phyloP scores from a whole-genome alignment of 2,329 filamentous ascomycete genomes.

The Aspergillus quadricinctus region DNA sequence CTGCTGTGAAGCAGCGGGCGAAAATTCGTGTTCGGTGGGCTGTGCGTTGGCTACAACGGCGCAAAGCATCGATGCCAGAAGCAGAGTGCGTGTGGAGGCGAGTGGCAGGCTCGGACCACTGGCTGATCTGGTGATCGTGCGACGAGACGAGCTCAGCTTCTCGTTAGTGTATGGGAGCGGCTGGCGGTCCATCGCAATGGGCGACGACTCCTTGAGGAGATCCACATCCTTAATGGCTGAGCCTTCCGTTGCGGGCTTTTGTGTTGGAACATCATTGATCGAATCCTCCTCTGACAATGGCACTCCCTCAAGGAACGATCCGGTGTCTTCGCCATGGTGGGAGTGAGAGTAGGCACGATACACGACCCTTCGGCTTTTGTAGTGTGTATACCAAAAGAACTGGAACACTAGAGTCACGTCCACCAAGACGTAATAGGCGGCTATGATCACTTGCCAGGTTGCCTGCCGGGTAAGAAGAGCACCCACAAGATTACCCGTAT shows the following conservation, averaged over 20 bases:
- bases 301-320: conserved; percentile 34
- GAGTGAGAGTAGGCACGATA: conserved; percentile 25
- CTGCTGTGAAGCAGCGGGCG: conserved; percentile 16
- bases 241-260: conserved; percentile 10
- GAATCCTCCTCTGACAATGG: conserved; percentile 32
- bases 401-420: conserved; percentile 60
- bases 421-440: conserved; percentile 62
- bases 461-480: conserved; percentile 62
- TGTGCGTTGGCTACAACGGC: conserved; percentile 41
- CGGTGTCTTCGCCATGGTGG: conserved; percentile 23
- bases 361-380: conserved; percentile 46
- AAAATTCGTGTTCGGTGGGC: conserved; percentile 24
- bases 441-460: conserved; percentile 62
- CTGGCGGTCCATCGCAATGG: conserved; percentile 17
- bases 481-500: conserved; percentile 59
- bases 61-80: conserved; percentile 43
- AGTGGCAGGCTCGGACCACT: conserved; percentile 25
- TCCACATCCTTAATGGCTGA: conserved; percentile 27
- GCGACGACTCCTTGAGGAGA: conserved; percentile 19
- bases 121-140: conserved; percentile 22
- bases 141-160: conserved; percentile 28
- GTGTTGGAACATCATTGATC: conserved; percentile 10
- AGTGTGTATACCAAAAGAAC: conserved; percentile 62
- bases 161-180: conserved; percentile 32
- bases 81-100: conserved; percentile 40